Percentiles rank a stretch among this genome's conserved stretches.
Conservation (phyloP, 2,329 filamentous ascomycete species). For the Calonectria pauciramosa region DNA sequence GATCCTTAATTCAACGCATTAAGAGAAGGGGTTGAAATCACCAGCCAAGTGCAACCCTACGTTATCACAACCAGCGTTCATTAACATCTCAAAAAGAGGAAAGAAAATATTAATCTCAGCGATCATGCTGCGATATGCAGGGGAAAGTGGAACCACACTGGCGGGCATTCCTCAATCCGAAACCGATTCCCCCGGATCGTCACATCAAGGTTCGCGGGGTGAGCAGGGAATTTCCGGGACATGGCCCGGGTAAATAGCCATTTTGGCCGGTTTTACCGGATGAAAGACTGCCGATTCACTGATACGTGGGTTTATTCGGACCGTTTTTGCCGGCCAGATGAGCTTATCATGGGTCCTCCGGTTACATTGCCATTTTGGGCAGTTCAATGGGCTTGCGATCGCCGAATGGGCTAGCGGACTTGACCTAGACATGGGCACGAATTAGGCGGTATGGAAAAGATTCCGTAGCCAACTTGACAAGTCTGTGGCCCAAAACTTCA, state of each 20-base stretch:
- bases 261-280: neutral
- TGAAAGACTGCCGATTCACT: neutral
- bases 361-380: neutral
- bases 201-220: conserved; percentile 1
- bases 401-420: neutral
- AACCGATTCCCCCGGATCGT: conserved; percentile 3
- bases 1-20: neutral
- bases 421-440: neutral
- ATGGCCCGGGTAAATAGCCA: neutral
- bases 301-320: conserved; percentile 11
- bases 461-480: neutral
- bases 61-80: neutral
- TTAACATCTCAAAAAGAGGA: neutral
- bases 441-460: neutral
- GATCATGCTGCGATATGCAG: neutral
- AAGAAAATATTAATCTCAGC: neutral
- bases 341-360: conserved; percentile 6
- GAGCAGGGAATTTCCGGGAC: neutral
- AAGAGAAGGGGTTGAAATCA: neutral
- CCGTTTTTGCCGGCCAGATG: neutral
- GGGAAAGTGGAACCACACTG: neutral
- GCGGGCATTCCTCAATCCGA: neutral
- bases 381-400: neutral
- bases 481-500: neutral
- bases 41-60: neutral